Conservation (phyloP, 2,329 filamentous ascomycete species). For the Hypomyces rosellus region DNA sequence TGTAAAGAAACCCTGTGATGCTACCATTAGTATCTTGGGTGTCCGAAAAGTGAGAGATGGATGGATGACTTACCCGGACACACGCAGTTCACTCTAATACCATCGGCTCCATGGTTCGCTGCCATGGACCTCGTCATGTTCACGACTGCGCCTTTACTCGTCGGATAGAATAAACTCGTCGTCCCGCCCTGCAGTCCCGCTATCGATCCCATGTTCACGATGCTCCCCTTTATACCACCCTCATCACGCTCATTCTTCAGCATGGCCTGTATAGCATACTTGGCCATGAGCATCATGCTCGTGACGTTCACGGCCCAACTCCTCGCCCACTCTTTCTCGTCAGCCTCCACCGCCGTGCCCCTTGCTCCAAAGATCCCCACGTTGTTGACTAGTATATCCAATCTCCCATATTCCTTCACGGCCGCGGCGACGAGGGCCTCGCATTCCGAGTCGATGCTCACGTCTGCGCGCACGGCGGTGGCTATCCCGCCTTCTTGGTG, state of each 20-base stretch:
- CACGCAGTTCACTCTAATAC: slow-evolving; percentile 45
- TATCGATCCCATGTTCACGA: slow-evolving; percentile 59
- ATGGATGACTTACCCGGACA: slow-evolving; percentile 33
- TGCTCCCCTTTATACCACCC: slow-evolving; percentile 40
- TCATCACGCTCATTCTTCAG: slow-evolving; percentile 35
- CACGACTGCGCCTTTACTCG: slow-evolving; percentile 41
- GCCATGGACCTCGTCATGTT: slow-evolving; percentile 49
- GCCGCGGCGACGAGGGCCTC: slow-evolving; percentile 34
- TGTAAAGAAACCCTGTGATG: slow-evolving; percentile 35
- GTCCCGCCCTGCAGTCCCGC: slow-evolving; percentile 46
- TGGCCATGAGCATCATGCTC: slow-evolving; percentile 60
- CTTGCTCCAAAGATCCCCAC: slow-evolving; percentile 54
- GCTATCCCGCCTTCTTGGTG: slow-evolving; percentile 33
- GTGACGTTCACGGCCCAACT: slow-evolving; percentile 56
- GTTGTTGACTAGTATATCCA: slow-evolving; percentile 60
- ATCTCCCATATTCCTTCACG: slow-evolving; percentile 42
- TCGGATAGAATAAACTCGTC: slow-evolving; percentile 40
- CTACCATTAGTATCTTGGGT: background rate
- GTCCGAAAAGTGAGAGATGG: background rate
- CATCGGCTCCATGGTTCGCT: slow-evolving; percentile 38
- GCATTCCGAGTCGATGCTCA: slow-evolving; percentile 50
- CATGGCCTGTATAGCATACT: slow-evolving; percentile 57
- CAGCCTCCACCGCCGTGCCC: slow-evolving; percentile 55
- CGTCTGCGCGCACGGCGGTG: slow-evolving; percentile 43
- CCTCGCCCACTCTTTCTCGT: slow-evolving; percentile 51